Evolutionary conservation across 1,139 yeast genomes (phyloP), one percentile per base, ranked within the genome.

Genomic region (Geotrichum bryndzae): DNA sequence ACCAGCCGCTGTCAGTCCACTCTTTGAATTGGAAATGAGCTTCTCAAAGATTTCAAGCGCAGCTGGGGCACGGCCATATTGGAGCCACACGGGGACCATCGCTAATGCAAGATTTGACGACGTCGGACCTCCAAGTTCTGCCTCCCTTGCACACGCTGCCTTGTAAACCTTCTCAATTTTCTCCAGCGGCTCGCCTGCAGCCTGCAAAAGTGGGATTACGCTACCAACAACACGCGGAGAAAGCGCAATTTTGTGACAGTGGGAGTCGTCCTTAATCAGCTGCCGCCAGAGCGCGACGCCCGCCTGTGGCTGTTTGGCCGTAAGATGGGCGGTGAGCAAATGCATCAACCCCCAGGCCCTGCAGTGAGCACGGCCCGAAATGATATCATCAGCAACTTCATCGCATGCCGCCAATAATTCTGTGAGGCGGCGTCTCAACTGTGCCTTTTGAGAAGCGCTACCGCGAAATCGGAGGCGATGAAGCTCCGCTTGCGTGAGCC

Each of bases 201-300:
- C 84, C 67, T 80, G 85, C 64, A 90, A 81, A 52, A 87, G 80
- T 35, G 90, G 91, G 69, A 90, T 79, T 48, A 88, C 82, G 13
- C 86, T 83, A 45, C 94, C 89, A 66, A 88, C 84, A 22, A 88
- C 87, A 64, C 78, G 78, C 65, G 84, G 88, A 69, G 78, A 78
- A 72, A 72, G 77, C 4, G 51, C 54, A 13, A 25, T 33, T 41
- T 53, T 33, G 41, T 53, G 56, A 25, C 57, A 53, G 27, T 33
- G 35, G 2, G 60, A 53, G 27, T 33, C 48, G n/a, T 29, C 27
- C n/a, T 63, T 62, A n/a, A 63, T 57, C 51, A 67, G 66, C 53
- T 56, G 23, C 33, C 61, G 60, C 85, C 86, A 84, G 61, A 83
- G 76, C 61, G 78, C 78, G 46, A 82, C 78, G 38, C 85, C 86